Evolutionary conservation across 768 basidiomycete genomes (phyloP).

Genomic region (Agrocybe praecox): DNA sequence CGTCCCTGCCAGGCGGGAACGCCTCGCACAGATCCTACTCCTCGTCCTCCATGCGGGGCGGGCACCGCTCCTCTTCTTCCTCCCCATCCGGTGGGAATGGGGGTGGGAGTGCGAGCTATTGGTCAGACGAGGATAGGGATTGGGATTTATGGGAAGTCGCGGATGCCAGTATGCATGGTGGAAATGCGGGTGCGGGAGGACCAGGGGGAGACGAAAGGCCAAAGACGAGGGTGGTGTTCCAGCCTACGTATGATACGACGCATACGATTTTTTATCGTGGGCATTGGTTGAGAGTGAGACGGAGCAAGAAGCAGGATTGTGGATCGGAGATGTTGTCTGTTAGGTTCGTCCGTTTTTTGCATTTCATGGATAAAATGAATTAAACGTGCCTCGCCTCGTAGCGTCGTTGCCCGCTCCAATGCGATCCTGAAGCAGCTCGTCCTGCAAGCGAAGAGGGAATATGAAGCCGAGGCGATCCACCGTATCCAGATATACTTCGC

Average conservation of each 20-base stretch:
- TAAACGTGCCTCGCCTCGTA: conserved; percentile 24
- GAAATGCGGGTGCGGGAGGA: conserved; percentile 19
- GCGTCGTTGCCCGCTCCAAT: conserved; percentile 84
- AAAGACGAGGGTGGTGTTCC: conserved; percentile 84
- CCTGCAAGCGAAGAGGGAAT: conserved; percentile 86
- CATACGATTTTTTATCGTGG: conserved; percentile 87
- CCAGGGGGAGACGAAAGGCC: conserved; percentile 43
- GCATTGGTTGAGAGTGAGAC: conserved; percentile 80
- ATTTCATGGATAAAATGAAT: background rate
- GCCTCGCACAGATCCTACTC: conserved; percentile 18
- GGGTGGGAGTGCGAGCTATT: background rate
- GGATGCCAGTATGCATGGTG: conserved; percentile 11
- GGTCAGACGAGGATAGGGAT: conserved; percentile 48
- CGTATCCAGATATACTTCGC: conserved; percentile 91
- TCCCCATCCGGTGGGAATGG: no score
- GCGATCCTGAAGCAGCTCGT: conserved; percentile 87
- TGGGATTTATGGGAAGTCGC: conserved; percentile 32
- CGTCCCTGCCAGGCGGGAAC: conserved; percentile 61
- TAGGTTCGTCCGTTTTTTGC: conserved; percentile 41
- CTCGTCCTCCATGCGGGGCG: no score
- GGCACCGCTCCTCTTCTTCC: no score
- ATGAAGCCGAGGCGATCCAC: conserved; percentile 85
- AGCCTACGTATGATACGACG: conserved; percentile 85
- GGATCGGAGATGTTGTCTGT: conserved; percentile 76
- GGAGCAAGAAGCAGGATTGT: conserved; percentile 67